phyloP scores from a whole-genome alignment of 495 filamentous ascomycete species.

The Hypoxylon fragiforme region DNA sequence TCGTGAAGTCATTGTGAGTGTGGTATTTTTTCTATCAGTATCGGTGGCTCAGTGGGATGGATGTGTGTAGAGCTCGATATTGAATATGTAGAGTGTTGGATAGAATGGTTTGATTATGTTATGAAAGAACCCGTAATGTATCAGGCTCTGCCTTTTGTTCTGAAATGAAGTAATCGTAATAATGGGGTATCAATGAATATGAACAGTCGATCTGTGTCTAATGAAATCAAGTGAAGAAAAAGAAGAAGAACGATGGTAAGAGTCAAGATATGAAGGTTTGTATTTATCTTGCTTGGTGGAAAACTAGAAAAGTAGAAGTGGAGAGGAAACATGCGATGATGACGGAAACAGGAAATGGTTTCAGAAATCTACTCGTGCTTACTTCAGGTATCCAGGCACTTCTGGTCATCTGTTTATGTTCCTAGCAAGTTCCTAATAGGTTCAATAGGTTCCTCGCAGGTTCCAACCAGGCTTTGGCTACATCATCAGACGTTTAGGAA shows the following conservation, averaged over 20 bases:
- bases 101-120: no score
- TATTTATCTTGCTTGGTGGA: conserved; percentile 25
- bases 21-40: no score
- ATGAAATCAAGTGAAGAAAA: no score
- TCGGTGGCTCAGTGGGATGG: conserved; percentile 1
- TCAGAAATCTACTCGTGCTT: conserved; percentile 13
- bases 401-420: conserved; percentile 6
- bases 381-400: conserved; percentile 7
- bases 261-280: conserved; percentile 10
- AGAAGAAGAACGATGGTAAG: no score
- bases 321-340: conserved; percentile 31
- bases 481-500: conserved; percentile 28
- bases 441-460: no score
- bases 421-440: conserved; percentile 9
- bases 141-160: no score
- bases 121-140: no score
- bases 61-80: not conserved
- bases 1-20: conserved; percentile 51
- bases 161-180: no score
- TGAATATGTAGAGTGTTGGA: no score
- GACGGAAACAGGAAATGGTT: conserved; percentile 11
- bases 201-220: not conserved
- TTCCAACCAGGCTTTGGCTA: no score
- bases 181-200: conserved; percentile 16
- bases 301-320: no score